Evolutionary conservation across 2,329 filamentous ascomycete genomes (phyloP).

Genomic region (Zopfia rhizophila): DNA sequence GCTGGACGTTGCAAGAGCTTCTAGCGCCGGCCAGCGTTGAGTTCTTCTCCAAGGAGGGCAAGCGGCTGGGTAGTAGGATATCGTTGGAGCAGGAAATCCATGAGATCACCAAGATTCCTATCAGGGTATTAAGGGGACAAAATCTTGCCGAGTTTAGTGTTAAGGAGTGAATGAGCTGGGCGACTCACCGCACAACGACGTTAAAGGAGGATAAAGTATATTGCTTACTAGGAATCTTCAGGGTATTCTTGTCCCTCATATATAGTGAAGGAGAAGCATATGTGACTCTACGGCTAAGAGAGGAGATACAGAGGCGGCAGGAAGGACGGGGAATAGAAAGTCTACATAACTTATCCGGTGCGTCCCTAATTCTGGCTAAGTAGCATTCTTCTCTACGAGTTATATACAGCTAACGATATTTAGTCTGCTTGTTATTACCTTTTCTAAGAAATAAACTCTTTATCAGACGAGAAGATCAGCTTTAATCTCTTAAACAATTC

Average conservation of each 20-base stretch:
- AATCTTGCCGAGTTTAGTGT: slow-evolving; percentile 23
- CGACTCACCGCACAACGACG: slow-evolving; percentile 30
- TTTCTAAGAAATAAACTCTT: slow-evolving; percentile 25
- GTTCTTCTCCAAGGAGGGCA: slow-evolving; percentile 6
- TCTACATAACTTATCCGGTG: slow-evolving; percentile 8
- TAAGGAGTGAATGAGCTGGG: slow-evolving; percentile 37
- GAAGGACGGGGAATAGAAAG: slow-evolving; percentile 9
- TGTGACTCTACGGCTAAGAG: slow-evolving; percentile 23
- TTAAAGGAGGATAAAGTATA: slow-evolving; percentile 34
- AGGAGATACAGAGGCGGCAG: slow-evolving; percentile 14
- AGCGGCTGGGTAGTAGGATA: background rate
- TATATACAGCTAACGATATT: slow-evolving; percentile 11
- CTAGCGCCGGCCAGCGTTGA: slow-evolving; percentile 7
- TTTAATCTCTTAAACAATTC: slow-evolving; percentile 18
- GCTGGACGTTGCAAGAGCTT: slow-evolving; percentile 19
- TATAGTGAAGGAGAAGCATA: slow-evolving; percentile 32
- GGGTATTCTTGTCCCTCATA: slow-evolving; percentile 26
- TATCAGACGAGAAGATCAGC: slow-evolving; percentile 22
- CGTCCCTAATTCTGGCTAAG: slow-evolving; percentile 3
- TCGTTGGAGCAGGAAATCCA: slow-evolving; percentile 2
- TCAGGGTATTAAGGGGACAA: background rate
- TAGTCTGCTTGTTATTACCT: slow-evolving; percentile 11
- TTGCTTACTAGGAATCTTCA: slow-evolving; percentile 36
- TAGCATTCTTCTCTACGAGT: slow-evolving; percentile 2
- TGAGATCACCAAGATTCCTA: slow-evolving; percentile 5